Evolutionary conservation across 768 basidiomycete species (phyloP).

Genomic region (Tulasnella sp.): DNA sequence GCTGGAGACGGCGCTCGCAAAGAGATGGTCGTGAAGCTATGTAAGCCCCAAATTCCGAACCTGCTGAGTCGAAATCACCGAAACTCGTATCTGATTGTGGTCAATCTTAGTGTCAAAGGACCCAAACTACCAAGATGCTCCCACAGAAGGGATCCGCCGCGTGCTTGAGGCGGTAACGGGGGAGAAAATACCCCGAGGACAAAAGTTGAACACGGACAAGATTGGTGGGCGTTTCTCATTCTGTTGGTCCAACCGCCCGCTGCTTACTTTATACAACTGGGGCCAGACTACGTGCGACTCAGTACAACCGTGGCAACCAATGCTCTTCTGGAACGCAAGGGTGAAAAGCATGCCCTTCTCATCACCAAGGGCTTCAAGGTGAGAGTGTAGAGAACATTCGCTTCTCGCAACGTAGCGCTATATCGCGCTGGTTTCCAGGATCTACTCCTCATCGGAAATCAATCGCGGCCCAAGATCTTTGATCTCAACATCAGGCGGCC

Average conservation of each 20-base stretch:
- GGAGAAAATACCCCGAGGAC: slow-evolving; percentile 52
- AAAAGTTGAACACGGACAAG: slow-evolving; percentile 60
- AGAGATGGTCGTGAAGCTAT: slow-evolving; percentile 83
- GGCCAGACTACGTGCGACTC: slow-evolving; percentile 70
- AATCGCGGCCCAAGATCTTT: slow-evolving; percentile 89
- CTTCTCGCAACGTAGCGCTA: not conserved
- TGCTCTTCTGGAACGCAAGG: slow-evolving; percentile 88
- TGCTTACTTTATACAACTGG: not conserved
- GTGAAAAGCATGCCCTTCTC: slow-evolving; percentile 78
- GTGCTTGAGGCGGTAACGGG: slow-evolving; percentile 71
- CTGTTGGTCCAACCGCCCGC: not conserved
- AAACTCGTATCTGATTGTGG: too few relatives aligned
- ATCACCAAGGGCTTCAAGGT: slow-evolving; percentile 80
- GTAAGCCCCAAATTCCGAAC: slow-evolving; percentile 32
- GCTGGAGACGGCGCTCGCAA: slow-evolving; percentile 42
- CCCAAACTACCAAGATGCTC: slow-evolving; percentile 85
- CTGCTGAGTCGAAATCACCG: not conserved
- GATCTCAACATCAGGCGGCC: slow-evolving; percentile 82
- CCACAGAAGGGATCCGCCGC: slow-evolving; percentile 85
- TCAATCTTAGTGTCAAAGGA: slow-evolving; percentile 67
- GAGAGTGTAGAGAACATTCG: not conserved
- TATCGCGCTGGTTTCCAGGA: slow-evolving; percentile 33
- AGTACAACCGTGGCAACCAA: slow-evolving; percentile 96
- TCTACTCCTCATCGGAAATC: slow-evolving; percentile 86
- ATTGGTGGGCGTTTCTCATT: slow-evolving; percentile 43